Evolutionary conservation across 1,139 yeast genomes (phyloP), one percentile per base, ranked within the genome.

Genomic region (Lodderomyces pseudojiufengensis): DNA sequence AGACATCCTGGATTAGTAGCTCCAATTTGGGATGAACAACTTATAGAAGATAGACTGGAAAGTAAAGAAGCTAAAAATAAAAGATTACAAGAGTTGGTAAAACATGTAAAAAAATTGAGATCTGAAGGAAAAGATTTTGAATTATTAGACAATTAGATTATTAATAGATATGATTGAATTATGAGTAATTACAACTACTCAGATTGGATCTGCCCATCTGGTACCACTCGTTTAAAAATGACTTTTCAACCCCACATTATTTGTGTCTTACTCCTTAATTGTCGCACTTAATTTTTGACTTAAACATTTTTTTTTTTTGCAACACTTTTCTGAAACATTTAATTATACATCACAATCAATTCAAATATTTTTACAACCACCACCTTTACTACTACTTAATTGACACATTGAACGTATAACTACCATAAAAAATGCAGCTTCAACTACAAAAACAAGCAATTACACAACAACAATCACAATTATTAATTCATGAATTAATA

Each of bases 401-500:
- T n/a, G 4, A 33, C 33, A 26, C 35, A 20, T 25, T 13, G 11
- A 11, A 12, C 14, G 11, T 13, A 7, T 4, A 7, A 23, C 14
- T 11, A 9, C 23, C 5, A 13, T 18, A 5, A 13, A 13, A 9
- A 23, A 42, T 37, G 43, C 42, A 41, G 15, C 42, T 44, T 16
- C 60, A 55, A 39, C 32, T 49, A 31, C 37, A 4, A 35, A 41
- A 23, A 36, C 43, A 16, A 33, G 41, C 8, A 43, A 37, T 55
- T 3, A 49, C 57, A 1, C 42, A 48, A 1, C 55, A 55, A 23
- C 68, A 66, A 44, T 62, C 70, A 6, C 68, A 65, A 39, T 60
- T 59, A 42, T 48, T 70, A 38, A 55, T 72, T 4, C 66, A 70
- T 32, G 64, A 73, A 4, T 59, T 71, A 54, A 47, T 73, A 21